Base-by-base conservation (phyloP, 106 monocot genomes). In the Narthecium ossifragum region DNA sequence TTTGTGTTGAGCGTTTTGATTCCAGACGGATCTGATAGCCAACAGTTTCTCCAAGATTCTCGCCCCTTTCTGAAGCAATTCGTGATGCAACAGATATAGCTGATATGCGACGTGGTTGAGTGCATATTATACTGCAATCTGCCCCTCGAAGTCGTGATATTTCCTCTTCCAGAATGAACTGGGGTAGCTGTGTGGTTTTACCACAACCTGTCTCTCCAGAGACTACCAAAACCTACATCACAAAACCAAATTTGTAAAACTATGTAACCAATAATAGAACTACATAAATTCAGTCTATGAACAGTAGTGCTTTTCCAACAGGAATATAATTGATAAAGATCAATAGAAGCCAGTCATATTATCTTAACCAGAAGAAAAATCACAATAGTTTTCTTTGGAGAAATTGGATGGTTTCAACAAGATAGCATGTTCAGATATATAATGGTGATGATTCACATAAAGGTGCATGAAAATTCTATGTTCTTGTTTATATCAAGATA, bases 171-270 rank as follows among this genome's bases (percentile, higher is more conserved):
- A 96, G 67, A 60, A 96, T 86, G 73, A 90, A 96, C 54, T 96
- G 96, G 17, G 96, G 96, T 37, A 96, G 68, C 62, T 96, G 96
- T 24, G 96, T 96, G 45, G 96, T 96, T 72, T 96, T 96, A n/a
- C 96, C 96, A 77, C 96, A 96, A 23, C 96, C 96, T 36, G 96
- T 96, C 53, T 90, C 96, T 61, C 90, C 96, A 75, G 96, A 96
- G 66, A 96, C 83, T 27, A 96, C 86, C 53, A 96, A 61, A 26
- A 96, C 90, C 90, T 96, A 40, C 47, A 71, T 41, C 33, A 1
- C n/a, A 37, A 55, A 48, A 27, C 51, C 59, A 18, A 28, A 25
- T 2, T 31, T 34, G 25, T n/a, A 13, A 46, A 41, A 47, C 21
- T 26, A n/a, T n/a, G n/a, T n/a, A n/a, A n/a, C n/a, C n/a, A n/a